Conservation (phyloP, 441 rosid species). For the Adansonia gregorii region DNA sequence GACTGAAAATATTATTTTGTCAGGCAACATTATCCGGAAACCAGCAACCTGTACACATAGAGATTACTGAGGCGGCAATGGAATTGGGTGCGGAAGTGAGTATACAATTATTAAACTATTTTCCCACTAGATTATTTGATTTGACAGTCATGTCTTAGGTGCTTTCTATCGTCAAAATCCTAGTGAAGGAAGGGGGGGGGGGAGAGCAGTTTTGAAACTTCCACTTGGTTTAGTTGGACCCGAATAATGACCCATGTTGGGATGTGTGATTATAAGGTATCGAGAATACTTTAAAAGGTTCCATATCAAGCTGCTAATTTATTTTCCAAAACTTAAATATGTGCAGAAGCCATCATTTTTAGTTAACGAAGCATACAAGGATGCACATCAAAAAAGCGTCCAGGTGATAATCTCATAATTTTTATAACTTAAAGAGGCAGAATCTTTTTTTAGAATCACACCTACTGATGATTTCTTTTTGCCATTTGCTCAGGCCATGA, state of each 20-base stretch:
- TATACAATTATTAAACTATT: not conserved
- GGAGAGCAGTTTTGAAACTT: not conserved
- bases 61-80: conserved; percentile 96
- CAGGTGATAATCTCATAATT: conserved; percentile 46
- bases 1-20: conserved; percentile 22
- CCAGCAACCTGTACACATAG: conserved; percentile 86
- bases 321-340: not conserved
- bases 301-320: not conserved
- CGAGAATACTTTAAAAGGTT: conserved; percentile 6
- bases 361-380: conserved; percentile 87
- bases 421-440: not conserved
- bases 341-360: conserved; percentile 77
- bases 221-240: not conserved
- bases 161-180: not conserved
- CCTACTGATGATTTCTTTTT: not conserved
- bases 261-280: conserved; percentile 11
- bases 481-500: conserved; percentile 67
- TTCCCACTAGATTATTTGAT: not conserved
- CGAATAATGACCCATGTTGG: not conserved
- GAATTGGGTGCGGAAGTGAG: conserved; percentile 86
- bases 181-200: not conserved
- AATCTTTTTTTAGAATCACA: not conserved
- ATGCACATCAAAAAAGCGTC: conserved; percentile 90
- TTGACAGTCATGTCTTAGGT: not conserved
- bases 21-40: conserved; percentile 87